Conservation (phyloP, 371 early-diverging fungal species). For the Blyttiomyces sp. region DNA sequence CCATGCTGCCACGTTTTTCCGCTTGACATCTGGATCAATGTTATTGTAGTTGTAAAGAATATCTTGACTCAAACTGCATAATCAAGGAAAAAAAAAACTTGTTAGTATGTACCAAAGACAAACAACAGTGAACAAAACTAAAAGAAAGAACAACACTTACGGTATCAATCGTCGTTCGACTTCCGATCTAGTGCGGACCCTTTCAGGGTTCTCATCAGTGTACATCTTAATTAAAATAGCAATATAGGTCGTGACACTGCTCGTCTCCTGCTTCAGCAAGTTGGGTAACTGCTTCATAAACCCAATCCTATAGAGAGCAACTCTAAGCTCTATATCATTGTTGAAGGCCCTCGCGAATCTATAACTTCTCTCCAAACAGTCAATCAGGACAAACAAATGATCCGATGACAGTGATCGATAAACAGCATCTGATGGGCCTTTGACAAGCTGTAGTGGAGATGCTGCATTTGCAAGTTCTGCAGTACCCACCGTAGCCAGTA, state of each 20-base stretch:
- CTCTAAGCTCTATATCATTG: slow-evolving; percentile 70
- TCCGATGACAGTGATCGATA: slow-evolving; percentile 57
- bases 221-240: slow-evolving; percentile 43
- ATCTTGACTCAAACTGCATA: slow-evolving; percentile 35
- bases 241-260: slow-evolving; percentile 53
- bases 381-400: slow-evolving; percentile 66
- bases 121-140: slow-evolving; percentile 2
- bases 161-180: slow-evolving; percentile 47
- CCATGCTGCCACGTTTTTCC: slow-evolving; percentile 53
- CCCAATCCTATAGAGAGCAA: slow-evolving; percentile 73
- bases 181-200: slow-evolving; percentile 19
- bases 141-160: slow-evolving; percentile 30
- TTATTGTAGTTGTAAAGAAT: slow-evolving; percentile 48
- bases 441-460: not conserved
- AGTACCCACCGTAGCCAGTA: too few relatives aligned
- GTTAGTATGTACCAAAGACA: not conserved
- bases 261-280: slow-evolving; percentile 75
- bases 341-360: slow-evolving; percentile 83
- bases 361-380: slow-evolving; percentile 78
- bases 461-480: not conserved
- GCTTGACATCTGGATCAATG: slow-evolving; percentile 47
- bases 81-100: not conserved
- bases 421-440: slow-evolving; percentile 34
- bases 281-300: slow-evolving; percentile 92
- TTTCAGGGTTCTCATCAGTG: slow-evolving; percentile 30